Percentiles rank a stretch among this genome's conserved stretches.
Conservation (phyloP, 768 basidiomycete genomes). For the Cystobasidium onofrii region DNA sequence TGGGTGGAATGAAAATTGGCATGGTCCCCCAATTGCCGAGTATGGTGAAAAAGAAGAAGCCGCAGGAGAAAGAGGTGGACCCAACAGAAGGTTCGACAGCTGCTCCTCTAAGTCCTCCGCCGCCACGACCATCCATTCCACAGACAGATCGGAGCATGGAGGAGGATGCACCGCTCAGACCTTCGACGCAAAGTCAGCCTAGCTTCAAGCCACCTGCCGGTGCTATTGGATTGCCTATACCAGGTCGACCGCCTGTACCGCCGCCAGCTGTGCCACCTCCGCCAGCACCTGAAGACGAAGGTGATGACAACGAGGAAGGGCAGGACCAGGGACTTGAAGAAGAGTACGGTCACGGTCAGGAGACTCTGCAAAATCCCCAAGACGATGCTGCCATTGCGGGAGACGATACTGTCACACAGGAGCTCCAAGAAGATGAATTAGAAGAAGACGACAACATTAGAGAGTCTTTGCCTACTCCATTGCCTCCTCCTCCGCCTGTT, state of each 20-base stretch:
- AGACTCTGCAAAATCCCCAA: not conserved
- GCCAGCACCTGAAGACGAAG: not conserved
- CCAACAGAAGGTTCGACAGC: not conserved
- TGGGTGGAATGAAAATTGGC: slow-evolving; percentile 35
- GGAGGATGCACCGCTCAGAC: not conserved
- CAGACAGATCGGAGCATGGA: not conserved
- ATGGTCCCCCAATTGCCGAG: slow-evolving; percentile 9
- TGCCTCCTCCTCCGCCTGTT: slow-evolving; percentile 12
- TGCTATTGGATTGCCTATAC: slow-evolving; percentile 14
- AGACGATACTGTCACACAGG: slow-evolving; percentile 11
- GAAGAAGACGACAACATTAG: not conserved
- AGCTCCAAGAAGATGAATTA: not conserved
- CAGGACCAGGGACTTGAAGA: not conserved
- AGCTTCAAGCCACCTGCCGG: slow-evolving; percentile 21
- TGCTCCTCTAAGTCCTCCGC: not conserved
- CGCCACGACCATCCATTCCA: not conserved
- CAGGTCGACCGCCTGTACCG: not conserved
- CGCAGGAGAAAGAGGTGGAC: not conserved
- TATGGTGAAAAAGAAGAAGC: not conserved
- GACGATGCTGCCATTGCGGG: not conserved
- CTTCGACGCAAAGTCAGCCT: not conserved
- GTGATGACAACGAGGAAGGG: not conserved
- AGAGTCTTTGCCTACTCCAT: not conserved
- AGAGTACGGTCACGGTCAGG: not conserved
- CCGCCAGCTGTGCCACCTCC: not conserved